Percentiles rank a stretch among this genome's conserved stretches.
Conservation (phyloP, 441 rosid species). For the Populus hybrid region DNA sequence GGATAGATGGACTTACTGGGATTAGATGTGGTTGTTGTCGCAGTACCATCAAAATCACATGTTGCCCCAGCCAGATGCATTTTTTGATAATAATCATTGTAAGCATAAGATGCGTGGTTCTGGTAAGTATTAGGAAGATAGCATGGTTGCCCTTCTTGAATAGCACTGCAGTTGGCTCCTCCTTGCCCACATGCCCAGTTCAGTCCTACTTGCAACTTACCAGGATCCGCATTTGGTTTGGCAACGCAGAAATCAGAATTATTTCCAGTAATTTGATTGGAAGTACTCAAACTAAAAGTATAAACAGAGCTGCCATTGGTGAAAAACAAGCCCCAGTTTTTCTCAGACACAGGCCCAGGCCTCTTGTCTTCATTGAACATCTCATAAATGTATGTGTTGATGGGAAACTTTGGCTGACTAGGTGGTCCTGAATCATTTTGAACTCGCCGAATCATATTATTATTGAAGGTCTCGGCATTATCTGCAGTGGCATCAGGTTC, state of each 20-base stretch:
- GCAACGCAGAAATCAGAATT: conserved; percentile 71
- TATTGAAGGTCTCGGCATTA: conserved; percentile 72
- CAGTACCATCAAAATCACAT: conserved; percentile 86
- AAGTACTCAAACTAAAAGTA: conserved; percentile 45
- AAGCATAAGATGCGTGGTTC: conserved; percentile 90
- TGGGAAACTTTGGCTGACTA: conserved; percentile 57
- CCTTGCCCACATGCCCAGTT: conserved; percentile 99
- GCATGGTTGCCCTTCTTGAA: conserved; percentile 69
- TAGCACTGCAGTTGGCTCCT: conserved; percentile 61
- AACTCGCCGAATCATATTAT: conserved; percentile 68
- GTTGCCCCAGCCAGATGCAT: conserved; percentile 68
- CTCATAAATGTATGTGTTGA: conserved; percentile 80
- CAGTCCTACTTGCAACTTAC: conserved; percentile 63
- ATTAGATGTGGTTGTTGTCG: conserved; percentile 50
- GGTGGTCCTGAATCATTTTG: conserved; percentile 87
- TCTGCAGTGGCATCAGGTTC: conserved; percentile 70
- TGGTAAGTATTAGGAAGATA: conserved; percentile 49
- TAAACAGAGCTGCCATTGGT: conserved; percentile 70
- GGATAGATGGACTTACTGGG: conserved; percentile 60
- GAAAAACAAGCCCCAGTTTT: conserved; percentile 77
- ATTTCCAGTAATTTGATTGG: conserved; percentile 35
- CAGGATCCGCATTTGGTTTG: conserved; percentile 53
- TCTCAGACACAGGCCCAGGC: conserved; percentile 68
- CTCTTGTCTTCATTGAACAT: conserved; percentile 80
- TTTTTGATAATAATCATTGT: conserved; percentile 85